phyloP scores from a whole-genome alignment of 2,329 filamentous ascomycete genomes.

The Pseudocercospora crystallina region DNA sequence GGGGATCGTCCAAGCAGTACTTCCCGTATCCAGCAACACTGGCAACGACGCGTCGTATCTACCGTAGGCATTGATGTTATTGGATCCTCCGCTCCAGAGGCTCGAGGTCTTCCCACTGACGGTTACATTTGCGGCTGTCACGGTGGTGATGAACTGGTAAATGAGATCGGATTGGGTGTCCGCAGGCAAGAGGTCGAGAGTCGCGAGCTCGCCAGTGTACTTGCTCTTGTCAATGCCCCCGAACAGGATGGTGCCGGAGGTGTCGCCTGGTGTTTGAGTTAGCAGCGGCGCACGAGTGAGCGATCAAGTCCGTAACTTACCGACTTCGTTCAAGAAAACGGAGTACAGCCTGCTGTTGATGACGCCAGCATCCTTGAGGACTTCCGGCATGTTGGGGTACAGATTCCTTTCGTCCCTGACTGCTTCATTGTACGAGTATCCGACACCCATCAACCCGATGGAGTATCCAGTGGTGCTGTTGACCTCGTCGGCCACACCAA shows the following conservation, averaged over 20 bases:
- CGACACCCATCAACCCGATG: slow-evolving; percentile 35
- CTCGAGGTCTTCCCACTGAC: slow-evolving; percentile 18
- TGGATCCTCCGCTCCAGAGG: slow-evolving; percentile 24
- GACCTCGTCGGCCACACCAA: slow-evolving; percentile 32
- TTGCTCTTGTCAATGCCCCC: slow-evolving; percentile 37
- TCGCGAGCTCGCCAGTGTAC: slow-evolving; percentile 32
- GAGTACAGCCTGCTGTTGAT: slow-evolving; percentile 35
- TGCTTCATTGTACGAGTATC: slow-evolving; percentile 32
- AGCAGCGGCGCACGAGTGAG: background rate
- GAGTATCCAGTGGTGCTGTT: slow-evolving; percentile 31
- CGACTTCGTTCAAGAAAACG: slow-evolving; percentile 33
- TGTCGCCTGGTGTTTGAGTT: slow-evolving; percentile 4
- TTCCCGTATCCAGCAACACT: slow-evolving; percentile 36
- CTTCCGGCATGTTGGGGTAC: slow-evolving; percentile 37
- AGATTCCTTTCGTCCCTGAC: slow-evolving; percentile 14
- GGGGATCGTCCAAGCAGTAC: slow-evolving; percentile 30
- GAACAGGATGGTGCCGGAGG: slow-evolving; percentile 35
- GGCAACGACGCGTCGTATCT: slow-evolving; percentile 20
- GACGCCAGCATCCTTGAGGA: slow-evolving; percentile 30
- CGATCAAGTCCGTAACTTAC: background rate
- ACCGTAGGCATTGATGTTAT: slow-evolving; percentile 21
- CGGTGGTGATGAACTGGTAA: slow-evolving; percentile 30
- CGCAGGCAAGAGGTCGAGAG: slow-evolving; percentile 32
- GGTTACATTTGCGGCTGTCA: slow-evolving; percentile 28
- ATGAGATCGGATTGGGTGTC: slow-evolving; percentile 14